Evolutionary conservation across 768 basidiomycete species (phyloP).

Genomic region (Leucocoprinus sp.): DNA sequence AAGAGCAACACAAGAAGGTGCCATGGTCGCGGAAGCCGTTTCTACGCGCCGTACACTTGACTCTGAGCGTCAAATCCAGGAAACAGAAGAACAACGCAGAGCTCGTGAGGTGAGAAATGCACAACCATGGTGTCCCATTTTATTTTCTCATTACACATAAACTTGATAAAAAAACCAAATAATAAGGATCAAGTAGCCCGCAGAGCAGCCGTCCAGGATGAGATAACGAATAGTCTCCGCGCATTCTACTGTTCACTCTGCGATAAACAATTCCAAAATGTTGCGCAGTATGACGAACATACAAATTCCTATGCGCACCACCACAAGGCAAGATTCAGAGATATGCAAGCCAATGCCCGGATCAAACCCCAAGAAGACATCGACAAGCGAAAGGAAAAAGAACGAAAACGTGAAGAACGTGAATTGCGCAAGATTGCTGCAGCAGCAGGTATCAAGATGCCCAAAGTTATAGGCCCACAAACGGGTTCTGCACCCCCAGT

Average conservation of each 20-base stretch:
- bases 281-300: slow-evolving; percentile 84
- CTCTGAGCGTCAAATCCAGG: slow-evolving; percentile 73
- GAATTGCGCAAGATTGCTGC: slow-evolving; percentile 78
- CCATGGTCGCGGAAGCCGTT: slow-evolving; percentile 80
- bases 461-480: slow-evolving; percentile 22
- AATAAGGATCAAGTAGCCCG: slow-evolving; percentile 55
- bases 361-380: slow-evolving; percentile 58
- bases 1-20: slow-evolving; percentile 69
- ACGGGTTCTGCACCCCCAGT: slow-evolving; percentile 3
- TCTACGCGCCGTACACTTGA: slow-evolving; percentile 74
- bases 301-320: slow-evolving; percentile 86
- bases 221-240: slow-evolving; percentile 59
- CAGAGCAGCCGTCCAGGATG: slow-evolving; percentile 54
- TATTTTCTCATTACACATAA: background rate
- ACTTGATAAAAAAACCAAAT: background rate
- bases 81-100: slow-evolving; percentile 69
- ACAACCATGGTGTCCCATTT: background rate
- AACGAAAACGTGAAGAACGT: slow-evolving; percentile 78
- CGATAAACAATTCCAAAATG: slow-evolving; percentile 82
- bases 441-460: slow-evolving; percentile 71
- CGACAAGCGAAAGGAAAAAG: slow-evolving; percentile 77
- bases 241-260: slow-evolving; percentile 79
- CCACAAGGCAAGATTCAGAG: slow-evolving; percentile 73
- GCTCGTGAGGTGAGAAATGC: slow-evolving; percentile 52
- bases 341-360: slow-evolving; percentile 72